Evolutionary conservation across 805 yeast genomes (phyloP).

Genomic region (Nakazawaea siamensis): DNA sequence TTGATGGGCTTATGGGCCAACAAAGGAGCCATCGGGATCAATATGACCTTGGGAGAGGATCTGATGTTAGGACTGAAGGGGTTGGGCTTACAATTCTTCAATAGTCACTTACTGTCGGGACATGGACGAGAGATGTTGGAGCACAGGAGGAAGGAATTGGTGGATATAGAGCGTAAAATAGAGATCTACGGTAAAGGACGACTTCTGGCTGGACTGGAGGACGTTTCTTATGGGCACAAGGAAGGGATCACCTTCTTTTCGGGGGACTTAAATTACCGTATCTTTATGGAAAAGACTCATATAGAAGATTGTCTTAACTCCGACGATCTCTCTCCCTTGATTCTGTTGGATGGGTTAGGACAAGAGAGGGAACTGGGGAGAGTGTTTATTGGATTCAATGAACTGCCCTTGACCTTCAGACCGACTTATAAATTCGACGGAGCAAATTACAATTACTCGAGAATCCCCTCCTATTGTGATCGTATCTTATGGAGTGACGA

Average conservation of each 20-base stretch:
- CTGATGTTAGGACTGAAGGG: conserved; percentile 24
- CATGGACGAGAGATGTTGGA: conserved; percentile 9
- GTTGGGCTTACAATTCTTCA: conserved; percentile 27
- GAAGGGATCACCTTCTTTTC: conserved; percentile 26
- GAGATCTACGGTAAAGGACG: conserved; percentile 6
- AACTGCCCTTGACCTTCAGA: conserved; percentile 35
- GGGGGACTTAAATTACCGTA: conserved; percentile 52
- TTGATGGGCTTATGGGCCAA: conserved; percentile 49
- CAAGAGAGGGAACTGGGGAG: conserved; percentile 24
- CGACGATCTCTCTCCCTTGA: conserved; percentile 24
- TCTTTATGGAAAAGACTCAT: conserved; percentile 16
- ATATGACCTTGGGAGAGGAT: conserved; percentile 32
- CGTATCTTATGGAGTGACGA: conserved; percentile 31
- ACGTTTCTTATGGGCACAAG: conserved; percentile 10
- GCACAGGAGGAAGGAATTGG: conserved; percentile 10
- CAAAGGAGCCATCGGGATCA: conserved; percentile 47
- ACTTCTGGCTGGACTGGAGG: conserved; percentile 12
- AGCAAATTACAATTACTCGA: conserved; percentile 21
- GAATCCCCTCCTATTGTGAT: conserved; percentile 56
- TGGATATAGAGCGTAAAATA: conserved; percentile 11
- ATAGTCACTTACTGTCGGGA: conserved; percentile 51
- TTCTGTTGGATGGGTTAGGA: conserved; percentile 35
- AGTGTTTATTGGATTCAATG: conserved; percentile 37
- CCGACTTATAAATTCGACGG: conserved; percentile 45
- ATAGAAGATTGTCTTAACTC: conserved; percentile 14